phyloP scores from a whole-genome alignment of 176 grass and related monocot species.

The Hordeum marinum region DNA sequence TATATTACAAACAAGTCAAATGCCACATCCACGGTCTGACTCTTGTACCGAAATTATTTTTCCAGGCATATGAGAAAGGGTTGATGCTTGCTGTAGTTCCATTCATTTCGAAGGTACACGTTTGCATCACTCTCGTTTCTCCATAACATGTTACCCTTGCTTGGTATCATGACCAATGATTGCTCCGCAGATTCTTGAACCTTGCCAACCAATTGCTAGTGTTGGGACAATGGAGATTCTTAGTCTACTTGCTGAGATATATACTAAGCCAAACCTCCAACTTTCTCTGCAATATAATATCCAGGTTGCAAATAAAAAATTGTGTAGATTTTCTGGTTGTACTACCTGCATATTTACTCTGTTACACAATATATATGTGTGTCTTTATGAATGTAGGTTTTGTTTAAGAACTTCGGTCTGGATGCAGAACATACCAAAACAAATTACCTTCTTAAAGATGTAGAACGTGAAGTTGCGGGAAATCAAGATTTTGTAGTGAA shows the following conservation, averaged over 20 bases:
- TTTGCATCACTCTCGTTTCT: not conserved
- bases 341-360: not conserved
- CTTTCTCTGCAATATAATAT: conserved; percentile 74
- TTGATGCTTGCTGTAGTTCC: conserved; percentile 78
- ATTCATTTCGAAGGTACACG: conserved; percentile 70
- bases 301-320: conserved; percentile 26
- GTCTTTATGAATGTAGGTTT: conserved; percentile 36
- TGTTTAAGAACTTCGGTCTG: conserved; percentile 68
- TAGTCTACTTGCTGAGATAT: conserved; percentile 75
- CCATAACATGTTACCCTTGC: not conserved
- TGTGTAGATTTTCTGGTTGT: not conserved
- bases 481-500: conserved; percentile 79
- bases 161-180: not conserved
- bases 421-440: conserved; percentile 79
- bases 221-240: conserved; percentile 81
- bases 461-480: conserved; percentile 52
- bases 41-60: conserved; percentile 21
- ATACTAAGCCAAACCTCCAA: conserved; percentile 73
- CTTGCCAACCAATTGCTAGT: conserved; percentile 64
- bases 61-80: conserved; percentile 66
- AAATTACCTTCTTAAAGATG: conserved; percentile 52
- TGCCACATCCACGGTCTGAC: not conserved
- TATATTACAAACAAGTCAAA: too few relatives aligned
- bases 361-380: not conserved
- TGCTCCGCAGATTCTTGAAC: conserved; percentile 63